Evolutionary conservation across 116 monocot genomes (phyloP).

Genomic region (Iris pallida): DNA sequence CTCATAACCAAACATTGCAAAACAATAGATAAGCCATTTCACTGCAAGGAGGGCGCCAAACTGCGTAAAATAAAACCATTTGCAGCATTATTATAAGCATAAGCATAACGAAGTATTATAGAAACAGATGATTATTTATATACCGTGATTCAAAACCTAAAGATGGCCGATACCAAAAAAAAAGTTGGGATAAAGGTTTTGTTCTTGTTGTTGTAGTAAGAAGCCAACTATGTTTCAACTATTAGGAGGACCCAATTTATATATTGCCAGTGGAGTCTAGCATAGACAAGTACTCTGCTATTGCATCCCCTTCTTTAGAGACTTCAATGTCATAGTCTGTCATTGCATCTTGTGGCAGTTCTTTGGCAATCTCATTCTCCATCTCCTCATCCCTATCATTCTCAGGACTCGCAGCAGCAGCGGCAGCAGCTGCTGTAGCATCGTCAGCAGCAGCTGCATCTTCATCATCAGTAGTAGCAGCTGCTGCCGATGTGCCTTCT

Average conservation of each 20-base stretch:
- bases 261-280: slow-evolving; percentile 30
- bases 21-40: too few species aligned
- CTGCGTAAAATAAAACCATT: too few species aligned
- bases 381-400: slow-evolving; percentile 47
- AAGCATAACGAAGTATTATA: too few species aligned
- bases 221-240: background rate
- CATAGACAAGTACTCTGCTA: slow-evolving; percentile 67
- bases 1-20: too few species aligned
- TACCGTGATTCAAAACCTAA: too few species aligned
- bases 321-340: slow-evolving; percentile 86
- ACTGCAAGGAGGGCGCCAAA: too few species aligned
- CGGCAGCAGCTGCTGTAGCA: background rate
- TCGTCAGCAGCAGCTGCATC: background rate
- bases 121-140: too few species aligned
- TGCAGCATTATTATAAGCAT: too few species aligned
- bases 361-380: slow-evolving; percentile 67
- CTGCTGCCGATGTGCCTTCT: slow-evolving; percentile 6
- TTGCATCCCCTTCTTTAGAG: slow-evolving; percentile 70
- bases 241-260: slow-evolving; percentile 4
- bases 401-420: background rate
- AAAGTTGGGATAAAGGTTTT: too few species aligned
- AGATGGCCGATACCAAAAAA: too few species aligned
- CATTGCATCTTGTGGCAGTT: slow-evolving; percentile 57
- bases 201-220: background rate
- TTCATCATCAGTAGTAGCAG: too few species aligned